Evolutionary conservation across 352 stramenopile species (phyloP).

Genomic region (Elongisporangium undulatum): DNA sequence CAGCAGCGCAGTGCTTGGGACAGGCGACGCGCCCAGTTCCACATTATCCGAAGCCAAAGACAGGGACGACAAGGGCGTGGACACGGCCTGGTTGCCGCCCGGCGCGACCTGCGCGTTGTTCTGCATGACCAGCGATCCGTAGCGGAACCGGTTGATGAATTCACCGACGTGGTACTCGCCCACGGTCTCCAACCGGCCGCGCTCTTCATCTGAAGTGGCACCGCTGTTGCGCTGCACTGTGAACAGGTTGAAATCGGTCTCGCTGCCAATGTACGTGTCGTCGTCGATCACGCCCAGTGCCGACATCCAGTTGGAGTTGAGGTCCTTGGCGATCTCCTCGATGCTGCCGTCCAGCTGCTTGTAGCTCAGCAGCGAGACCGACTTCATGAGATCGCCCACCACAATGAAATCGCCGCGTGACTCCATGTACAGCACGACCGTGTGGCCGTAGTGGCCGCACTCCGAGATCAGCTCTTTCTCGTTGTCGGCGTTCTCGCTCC

Average conservation of each 20-base stretch:
- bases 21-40: conserved; percentile 1
- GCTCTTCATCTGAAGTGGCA: conserved; percentile 91
- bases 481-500: conserved; percentile 86
- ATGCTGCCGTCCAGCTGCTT: conserved; percentile 88
- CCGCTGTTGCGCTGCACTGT: conserved; percentile 91
- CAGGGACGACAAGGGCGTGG: not conserved
- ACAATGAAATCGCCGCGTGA: conserved; percentile 94
- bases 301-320: conserved; percentile 97
- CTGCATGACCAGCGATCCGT: conserved; percentile 95
- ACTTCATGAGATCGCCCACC: conserved; percentile 97
- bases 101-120: conserved; percentile 25
- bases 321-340: conserved; percentile 95
- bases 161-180: conserved; percentile 95
- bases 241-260: conserved; percentile 96
- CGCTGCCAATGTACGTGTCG: conserved; percentile 93
- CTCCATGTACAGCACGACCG: conserved; percentile 94
- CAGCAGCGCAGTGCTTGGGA: conserved; percentile 4
- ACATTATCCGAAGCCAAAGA: not conserved
- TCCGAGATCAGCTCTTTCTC: conserved; percentile 90
- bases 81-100: not conserved
- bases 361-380: conserved; percentile 94
- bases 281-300: conserved; percentile 92
- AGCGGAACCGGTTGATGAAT: conserved; percentile 95
- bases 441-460: conserved; percentile 94
- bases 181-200: conserved; percentile 88